These are phyloP conservation scores for Blastocystis sp. DNA, from an alignment of 352 stramenopile genomes.

Conservation along the genomic window DNA sequence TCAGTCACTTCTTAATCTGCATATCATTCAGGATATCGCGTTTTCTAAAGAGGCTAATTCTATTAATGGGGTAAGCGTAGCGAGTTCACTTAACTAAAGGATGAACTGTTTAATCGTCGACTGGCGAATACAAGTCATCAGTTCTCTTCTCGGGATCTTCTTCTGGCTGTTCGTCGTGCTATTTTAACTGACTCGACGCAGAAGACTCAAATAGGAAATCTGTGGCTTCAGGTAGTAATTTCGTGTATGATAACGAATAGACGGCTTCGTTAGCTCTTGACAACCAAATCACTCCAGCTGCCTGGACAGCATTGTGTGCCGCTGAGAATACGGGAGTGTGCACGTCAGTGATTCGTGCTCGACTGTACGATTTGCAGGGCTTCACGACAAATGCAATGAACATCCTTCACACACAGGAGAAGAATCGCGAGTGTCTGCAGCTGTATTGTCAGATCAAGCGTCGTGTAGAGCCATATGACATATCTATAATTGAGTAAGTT, in stretches of 20 bases:
- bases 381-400: conserved; percentile 46
- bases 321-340: neutral
- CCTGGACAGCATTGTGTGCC: neutral
- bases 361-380: neutral
- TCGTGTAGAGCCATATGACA: conserved; percentile 9
- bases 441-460: conserved; percentile 20
- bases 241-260: neutral
- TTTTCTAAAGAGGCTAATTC: neutral
- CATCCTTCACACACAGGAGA: neutral
- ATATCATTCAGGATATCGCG: conserved; percentile 18
- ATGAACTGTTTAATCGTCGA: neutral
- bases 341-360: neutral
- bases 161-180: neutral
- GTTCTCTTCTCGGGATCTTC: neutral
- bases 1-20: neutral
- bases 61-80: neutral
- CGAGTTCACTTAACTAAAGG: neutral
- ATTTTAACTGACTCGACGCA: neutral
- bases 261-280: neutral
- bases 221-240: neutral
- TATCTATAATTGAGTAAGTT: neutral
- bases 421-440: neutral
- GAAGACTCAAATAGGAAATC: neutral
- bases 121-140: neutral
- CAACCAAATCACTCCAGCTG: neutral